These are phyloP conservation scores for Myxozyma kluyveri DNA, from an alignment of 805 yeast species.

Conservation along the genomic window DNA sequence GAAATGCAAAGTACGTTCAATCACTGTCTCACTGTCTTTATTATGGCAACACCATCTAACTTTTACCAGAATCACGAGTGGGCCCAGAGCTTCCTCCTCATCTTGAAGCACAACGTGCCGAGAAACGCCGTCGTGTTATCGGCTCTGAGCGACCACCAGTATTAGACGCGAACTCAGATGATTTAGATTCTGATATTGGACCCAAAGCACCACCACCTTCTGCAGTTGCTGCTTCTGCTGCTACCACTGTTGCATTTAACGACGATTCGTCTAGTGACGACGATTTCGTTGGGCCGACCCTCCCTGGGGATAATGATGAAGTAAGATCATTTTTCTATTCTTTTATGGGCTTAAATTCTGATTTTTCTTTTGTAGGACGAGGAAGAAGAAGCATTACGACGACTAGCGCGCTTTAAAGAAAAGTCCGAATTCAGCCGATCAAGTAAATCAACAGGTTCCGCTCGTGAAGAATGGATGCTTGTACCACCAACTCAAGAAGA, in stretches of 20 bases:
- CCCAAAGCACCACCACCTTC: neutral
- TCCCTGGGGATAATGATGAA: neutral
- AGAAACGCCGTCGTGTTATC: neutral
- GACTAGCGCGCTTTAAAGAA: conserved; percentile 13
- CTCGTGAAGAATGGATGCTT: conserved; percentile 33
- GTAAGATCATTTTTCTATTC: neutral
- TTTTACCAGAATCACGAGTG: neutral
- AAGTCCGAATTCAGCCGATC: neutral
- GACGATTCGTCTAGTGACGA: neutral
- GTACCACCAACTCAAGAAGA: conserved; percentile 29
- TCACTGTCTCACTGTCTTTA: no score
- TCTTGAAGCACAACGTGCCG: neutral
- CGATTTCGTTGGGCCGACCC: neutral
- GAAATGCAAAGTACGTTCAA: no score
- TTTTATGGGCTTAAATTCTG: no score
- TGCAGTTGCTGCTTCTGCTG: no score
- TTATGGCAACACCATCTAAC: no score
- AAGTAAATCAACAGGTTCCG: neutral
- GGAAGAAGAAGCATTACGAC: conserved; percentile 20
- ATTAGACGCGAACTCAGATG: neutral
- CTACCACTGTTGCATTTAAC: neutral
- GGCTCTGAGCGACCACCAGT: no score
- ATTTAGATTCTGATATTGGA: neutral
- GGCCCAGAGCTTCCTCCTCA: neutral
- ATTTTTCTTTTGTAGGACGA: no score